Percentiles rank a stretch among this genome's conserved stretches.
phyloP scores from a whole-genome alignment of 371 early-diverging fungal species.

The Rhizopus delemar region DNA sequence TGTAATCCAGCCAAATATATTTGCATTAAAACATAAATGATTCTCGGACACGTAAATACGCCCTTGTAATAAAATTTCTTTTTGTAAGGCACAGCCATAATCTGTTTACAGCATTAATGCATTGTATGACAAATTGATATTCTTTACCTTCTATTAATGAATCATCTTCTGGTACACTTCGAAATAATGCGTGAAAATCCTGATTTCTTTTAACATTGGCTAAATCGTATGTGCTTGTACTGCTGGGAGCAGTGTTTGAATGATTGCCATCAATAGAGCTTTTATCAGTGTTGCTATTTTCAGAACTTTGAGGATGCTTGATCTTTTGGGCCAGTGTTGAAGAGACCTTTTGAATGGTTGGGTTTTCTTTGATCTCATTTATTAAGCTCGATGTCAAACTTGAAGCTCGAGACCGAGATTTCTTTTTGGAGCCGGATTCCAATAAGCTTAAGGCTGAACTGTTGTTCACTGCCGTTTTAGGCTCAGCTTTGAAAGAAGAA shows the following conservation, averaged over 20 bases:
- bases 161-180: constrained; percentile 67
- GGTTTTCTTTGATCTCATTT: constrained; percentile 22
- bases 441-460: constrained; percentile 1
- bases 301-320: constrained; percentile 10
- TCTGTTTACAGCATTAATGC: constrained; percentile 43
- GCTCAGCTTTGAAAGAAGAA: neutral
- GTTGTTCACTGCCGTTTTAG: neutral
- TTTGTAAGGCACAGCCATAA: constrained; percentile 90
- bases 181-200: constrained; percentile 68
- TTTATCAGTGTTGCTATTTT: neutral
- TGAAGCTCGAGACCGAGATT: constrained; percentile 28
- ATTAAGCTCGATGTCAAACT: constrained; percentile 28
- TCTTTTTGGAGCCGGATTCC: constrained; percentile 16
- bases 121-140: neutral
- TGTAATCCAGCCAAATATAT: constrained; percentile 96
- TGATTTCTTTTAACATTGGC: constrained; percentile 57
- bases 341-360: constrained; percentile 20
- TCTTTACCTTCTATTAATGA: constrained; percentile 63
- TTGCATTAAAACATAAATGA: constrained; percentile 90
- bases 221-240: constrained; percentile 11
- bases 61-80: constrained; percentile 92
- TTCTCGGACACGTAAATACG: constrained; percentile 85
- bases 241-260: neutral
- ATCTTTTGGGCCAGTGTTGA: constrained; percentile 17
- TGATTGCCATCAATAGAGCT: constrained; percentile 3